A percentile compares a stretch with the other conserved stretches of the same genome.
phyloP scores from a whole-genome alignment of 768 basidiomycete species.

The Rhodotorula kratochvilovae region DNA sequence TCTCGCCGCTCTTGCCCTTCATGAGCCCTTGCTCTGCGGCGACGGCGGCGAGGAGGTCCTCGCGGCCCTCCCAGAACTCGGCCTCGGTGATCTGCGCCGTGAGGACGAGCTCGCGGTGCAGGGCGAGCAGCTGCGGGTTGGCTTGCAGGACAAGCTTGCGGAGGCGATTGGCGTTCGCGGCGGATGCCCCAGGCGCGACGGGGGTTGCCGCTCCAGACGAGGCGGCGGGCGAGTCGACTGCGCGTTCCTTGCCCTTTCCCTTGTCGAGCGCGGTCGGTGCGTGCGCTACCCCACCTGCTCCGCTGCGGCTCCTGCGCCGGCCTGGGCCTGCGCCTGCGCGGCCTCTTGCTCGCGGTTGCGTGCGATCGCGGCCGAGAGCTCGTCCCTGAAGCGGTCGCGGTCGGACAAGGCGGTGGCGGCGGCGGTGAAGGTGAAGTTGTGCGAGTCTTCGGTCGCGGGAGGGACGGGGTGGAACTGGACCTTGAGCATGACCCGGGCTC shows the following conservation, averaged over 20 bases:
- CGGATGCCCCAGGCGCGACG: not conserved
- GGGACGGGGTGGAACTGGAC: slow-evolving; percentile 62
- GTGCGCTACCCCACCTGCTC: slow-evolving; percentile 9
- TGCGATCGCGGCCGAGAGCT: slow-evolving; percentile 70
- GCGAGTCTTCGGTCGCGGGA: slow-evolving; percentile 51
- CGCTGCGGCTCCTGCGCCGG: slow-evolving; percentile 24
- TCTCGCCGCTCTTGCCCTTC: slow-evolving; percentile 69
- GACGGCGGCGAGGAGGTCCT: slow-evolving; percentile 55
- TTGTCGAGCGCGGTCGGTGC: slow-evolving; percentile 1
- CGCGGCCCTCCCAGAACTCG: slow-evolving; percentile 96
- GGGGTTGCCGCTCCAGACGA: not conserved
- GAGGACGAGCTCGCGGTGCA: slow-evolving; percentile 87
- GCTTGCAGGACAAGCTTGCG: slow-evolving; percentile 26
- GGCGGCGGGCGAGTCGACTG: not conserved
- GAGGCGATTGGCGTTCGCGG: slow-evolving; percentile 8
- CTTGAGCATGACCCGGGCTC: slow-evolving; percentile 72
- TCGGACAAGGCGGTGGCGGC: slow-evolving; percentile 62
- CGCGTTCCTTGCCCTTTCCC: slow-evolving; percentile 14
- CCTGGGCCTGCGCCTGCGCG: not conserved
- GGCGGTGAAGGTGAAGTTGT: slow-evolving; percentile 68
- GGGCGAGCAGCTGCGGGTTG: slow-evolving; percentile 43
- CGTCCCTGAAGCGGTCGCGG: slow-evolving; percentile 75
- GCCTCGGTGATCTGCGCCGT: slow-evolving; percentile 77
- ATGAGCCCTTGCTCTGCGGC: slow-evolving; percentile 26
- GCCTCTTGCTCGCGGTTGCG: slow-evolving; percentile 59